These are phyloP conservation scores for Sindora glabra DNA, from an alignment of 306 rosid species.

Conservation along the genomic window DNA sequence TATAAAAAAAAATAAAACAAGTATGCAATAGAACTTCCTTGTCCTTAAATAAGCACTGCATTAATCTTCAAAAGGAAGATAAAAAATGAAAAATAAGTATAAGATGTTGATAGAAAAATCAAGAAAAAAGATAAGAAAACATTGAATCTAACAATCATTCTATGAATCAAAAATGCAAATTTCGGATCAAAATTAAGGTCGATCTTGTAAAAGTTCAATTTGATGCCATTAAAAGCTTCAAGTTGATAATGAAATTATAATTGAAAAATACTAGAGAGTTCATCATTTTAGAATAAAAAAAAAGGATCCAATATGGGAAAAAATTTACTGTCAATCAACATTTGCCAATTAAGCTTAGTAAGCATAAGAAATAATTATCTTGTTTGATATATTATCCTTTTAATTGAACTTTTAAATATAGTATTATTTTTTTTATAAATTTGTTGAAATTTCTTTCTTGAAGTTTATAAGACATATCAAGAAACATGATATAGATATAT, in stretches of 20 bases:
- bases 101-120: neutral
- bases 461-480: too few relatives aligned
- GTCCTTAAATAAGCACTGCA: neutral
- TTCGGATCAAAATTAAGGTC: slow-evolving; percentile 10
- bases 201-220: neutral
- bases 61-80: neutral
- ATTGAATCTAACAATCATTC: neutral
- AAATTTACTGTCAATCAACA: too few relatives aligned
- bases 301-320: slow-evolving; percentile 30
- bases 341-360: too few relatives aligned
- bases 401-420: too few relatives aligned
- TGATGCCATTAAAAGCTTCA: neutral
- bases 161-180: neutral
- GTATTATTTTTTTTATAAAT: too few relatives aligned
- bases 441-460: too few relatives aligned
- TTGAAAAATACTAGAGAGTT: neutral
- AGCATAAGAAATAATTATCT: too few relatives aligned
- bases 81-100: neutral
- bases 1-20: too few relatives aligned
- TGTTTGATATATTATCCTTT: too few relatives aligned
- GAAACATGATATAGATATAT: too few relatives aligned
- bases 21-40: neutral
- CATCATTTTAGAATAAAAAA: neutral
- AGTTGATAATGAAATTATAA: neutral
- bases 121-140: slow-evolving; percentile 19